Conservation (phyloP, 2,329 filamentous ascomycete genomes). For the Pseudocercospora pini-densiflorae region DNA sequence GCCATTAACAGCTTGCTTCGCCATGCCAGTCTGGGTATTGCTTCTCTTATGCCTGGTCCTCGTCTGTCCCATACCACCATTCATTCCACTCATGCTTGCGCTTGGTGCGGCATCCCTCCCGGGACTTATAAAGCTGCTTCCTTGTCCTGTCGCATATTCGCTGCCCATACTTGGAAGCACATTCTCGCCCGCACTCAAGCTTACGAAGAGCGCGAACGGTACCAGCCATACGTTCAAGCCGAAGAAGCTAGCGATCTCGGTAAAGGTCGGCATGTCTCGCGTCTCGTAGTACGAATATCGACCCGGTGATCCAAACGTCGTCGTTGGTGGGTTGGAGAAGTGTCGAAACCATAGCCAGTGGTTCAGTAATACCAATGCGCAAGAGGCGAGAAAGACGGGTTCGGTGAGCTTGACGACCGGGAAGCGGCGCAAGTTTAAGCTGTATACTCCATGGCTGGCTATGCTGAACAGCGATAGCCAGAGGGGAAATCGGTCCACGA, state of each 20-base stretch:
- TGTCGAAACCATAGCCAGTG: slow-evolving; percentile 97
- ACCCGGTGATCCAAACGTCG: slow-evolving; percentile 63
- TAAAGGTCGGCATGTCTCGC: slow-evolving; percentile 73
- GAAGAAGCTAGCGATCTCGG: slow-evolving; percentile 94
- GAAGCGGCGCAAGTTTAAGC: slow-evolving; percentile 80
- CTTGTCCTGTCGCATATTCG: slow-evolving; percentile 68
- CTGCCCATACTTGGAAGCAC: slow-evolving; percentile 90
- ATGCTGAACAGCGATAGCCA: slow-evolving; percentile 75
- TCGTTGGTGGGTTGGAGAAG: slow-evolving; percentile 67
- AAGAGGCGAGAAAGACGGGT: slow-evolving; percentile 83
- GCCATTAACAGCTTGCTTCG: slow-evolving; percentile 62
- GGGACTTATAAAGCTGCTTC: slow-evolving; percentile 53
- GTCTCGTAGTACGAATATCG: slow-evolving; percentile 43
- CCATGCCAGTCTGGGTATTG: slow-evolving; percentile 59
- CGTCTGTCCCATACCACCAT: slow-evolving; percentile 44
- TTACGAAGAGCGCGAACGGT: slow-evolving; percentile 93
- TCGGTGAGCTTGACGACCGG: slow-evolving; percentile 84
- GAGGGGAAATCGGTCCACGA: slow-evolving; percentile 86
- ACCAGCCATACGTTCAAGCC: slow-evolving; percentile 96
- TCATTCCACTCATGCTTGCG: slow-evolving; percentile 47
- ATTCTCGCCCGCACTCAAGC: slow-evolving; percentile 90
- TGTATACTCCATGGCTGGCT: slow-evolving; percentile 80
- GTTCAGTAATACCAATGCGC: slow-evolving; percentile 82
- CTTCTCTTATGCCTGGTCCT: slow-evolving; percentile 54
- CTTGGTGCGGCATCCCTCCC: slow-evolving; percentile 44